phyloP scores from a whole-genome alignment of 2,329 filamentous ascomycete genomes.

The Aspergillus sp. region DNA sequence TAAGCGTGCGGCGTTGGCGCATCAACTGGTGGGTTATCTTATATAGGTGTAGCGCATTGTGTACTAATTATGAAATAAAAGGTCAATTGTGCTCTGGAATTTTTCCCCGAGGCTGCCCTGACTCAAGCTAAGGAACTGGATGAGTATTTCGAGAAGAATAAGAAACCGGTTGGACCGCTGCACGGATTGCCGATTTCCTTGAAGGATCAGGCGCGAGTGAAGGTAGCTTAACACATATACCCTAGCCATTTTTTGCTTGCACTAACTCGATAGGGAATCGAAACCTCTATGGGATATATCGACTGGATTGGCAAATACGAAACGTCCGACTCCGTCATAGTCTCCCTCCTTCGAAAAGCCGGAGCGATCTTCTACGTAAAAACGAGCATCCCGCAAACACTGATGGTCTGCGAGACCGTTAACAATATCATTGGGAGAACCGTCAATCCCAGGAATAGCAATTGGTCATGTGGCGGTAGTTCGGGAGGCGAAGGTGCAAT shows the following conservation, averaged over 20 bases:
- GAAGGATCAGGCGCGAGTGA: slow-evolving; percentile 16
- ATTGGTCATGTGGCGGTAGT: slow-evolving; percentile 16
- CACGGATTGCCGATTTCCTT: slow-evolving; percentile 30
- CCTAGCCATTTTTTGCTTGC: slow-evolving; percentile 5
- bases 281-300: slow-evolving; percentile 13
- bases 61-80: neutral
- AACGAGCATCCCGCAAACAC: slow-evolving; percentile 23
- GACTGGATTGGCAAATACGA: slow-evolving; percentile 9
- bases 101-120: slow-evolving; percentile 25
- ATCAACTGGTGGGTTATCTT: slow-evolving; percentile 15
- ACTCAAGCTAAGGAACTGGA: slow-evolving; percentile 27
- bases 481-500: slow-evolving; percentile 27
- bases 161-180: slow-evolving; percentile 21
- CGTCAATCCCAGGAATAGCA: slow-evolving; percentile 15
- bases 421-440: slow-evolving; percentile 18
- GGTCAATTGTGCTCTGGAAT: slow-evolving; percentile 27
- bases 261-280: slow-evolving; percentile 5
- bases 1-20: slow-evolving; percentile 30
- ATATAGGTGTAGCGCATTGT: neutral
- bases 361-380: slow-evolving; percentile 23
- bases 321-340: slow-evolving; percentile 10
- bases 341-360: slow-evolving; percentile 11
- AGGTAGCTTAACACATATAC: neutral
- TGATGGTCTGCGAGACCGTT: slow-evolving; percentile 20
- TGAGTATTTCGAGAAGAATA: slow-evolving; percentile 13